These are phyloP conservation scores for Neurospora sp. DNA, from an alignment of 2,329 filamentous ascomycete species.

Conservation along the genomic window DNA sequence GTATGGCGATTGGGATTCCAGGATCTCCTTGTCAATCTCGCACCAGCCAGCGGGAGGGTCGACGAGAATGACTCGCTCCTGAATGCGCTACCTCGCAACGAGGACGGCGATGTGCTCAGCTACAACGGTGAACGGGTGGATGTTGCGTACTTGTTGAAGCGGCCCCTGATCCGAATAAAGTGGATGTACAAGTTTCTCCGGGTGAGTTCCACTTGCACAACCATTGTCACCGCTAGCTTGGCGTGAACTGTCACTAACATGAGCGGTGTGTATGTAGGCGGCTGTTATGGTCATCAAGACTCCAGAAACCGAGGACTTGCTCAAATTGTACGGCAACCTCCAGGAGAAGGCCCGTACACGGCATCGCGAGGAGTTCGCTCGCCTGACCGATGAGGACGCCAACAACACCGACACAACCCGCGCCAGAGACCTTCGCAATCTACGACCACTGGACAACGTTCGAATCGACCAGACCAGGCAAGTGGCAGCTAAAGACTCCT, in stretches of 20 bases:
- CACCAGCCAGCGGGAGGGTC: slow-evolving; percentile 46
- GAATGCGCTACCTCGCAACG: slow-evolving; percentile 50
- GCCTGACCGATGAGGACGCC: slow-evolving; percentile 75
- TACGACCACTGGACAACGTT: slow-evolving; percentile 61
- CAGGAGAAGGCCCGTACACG: slow-evolving; percentile 66
- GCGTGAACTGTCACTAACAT: slow-evolving; percentile 20
- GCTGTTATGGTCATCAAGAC: slow-evolving; percentile 47
- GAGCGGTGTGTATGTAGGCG: slow-evolving; percentile 26
- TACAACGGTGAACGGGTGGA: slow-evolving; percentile 82
- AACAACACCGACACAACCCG: slow-evolving; percentile 72
- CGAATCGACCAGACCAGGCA: slow-evolving; percentile 67
- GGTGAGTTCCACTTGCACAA: slow-evolving; percentile 30
- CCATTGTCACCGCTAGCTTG: slow-evolving; percentile 2
- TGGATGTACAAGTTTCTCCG: slow-evolving; percentile 78
- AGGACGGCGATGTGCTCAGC: slow-evolving; percentile 57
- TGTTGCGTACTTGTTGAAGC: slow-evolving; percentile 84
- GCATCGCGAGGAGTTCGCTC: slow-evolving; percentile 57
- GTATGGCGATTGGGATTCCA: slow-evolving; percentile 92
- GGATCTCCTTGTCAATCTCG: slow-evolving; percentile 87
- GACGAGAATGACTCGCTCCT: slow-evolving; percentile 54
- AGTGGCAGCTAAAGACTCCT: slow-evolving; percentile 83
- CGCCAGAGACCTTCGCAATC: slow-evolving; percentile 66
- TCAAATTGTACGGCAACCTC: slow-evolving; percentile 57
- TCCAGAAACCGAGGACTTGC: slow-evolving; percentile 46
- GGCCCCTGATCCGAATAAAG: slow-evolving; percentile 80